phyloP scores from a whole-genome alignment of 306 rosid species.

The Medicago ruthenica region DNA sequence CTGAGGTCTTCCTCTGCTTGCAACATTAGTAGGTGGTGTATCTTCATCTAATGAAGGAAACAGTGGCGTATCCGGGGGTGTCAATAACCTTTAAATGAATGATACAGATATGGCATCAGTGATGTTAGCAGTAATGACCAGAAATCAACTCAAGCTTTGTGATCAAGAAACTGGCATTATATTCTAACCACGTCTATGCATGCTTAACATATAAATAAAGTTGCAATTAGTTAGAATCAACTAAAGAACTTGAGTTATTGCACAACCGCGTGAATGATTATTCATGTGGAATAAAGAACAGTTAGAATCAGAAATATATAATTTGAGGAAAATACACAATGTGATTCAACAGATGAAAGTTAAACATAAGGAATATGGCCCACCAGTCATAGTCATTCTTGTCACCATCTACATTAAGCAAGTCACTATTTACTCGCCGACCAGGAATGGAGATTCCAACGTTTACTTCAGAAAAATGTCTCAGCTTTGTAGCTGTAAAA shows the following conservation, averaged over 20 bases:
- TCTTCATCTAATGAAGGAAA: constrained; percentile 87
- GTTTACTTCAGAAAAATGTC: constrained; percentile 70
- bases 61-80: constrained; percentile 89
- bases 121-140: constrained; percentile 34
- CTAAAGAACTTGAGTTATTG: constrained; percentile 8
- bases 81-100: constrained; percentile 66
- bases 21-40: constrained; percentile 48
- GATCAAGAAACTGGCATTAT: constrained; percentile 21
- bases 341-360: constrained; percentile 16
- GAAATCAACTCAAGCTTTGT: constrained; percentile 27
- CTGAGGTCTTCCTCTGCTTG: constrained; percentile 76
- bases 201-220: constrained; percentile 4
- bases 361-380: constrained; percentile 37
- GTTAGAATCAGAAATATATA: constrained; percentile 11
- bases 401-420: constrained; percentile 72
- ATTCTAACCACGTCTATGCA: not conserved
- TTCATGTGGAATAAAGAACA: constrained; percentile 1
- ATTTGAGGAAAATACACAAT: not conserved
- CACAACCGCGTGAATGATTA: constrained; percentile 3
- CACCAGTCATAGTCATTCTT: constrained; percentile 90
- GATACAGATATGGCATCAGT: constrained; percentile 39
- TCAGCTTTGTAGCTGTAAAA: constrained; percentile 69
- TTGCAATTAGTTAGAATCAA: constrained; percentile 3
- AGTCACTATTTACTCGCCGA: constrained; percentile 72
- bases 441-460: constrained; percentile 71